Evolutionary conservation across 257 asterid species (phyloP).

Genomic region (Hygrophila difformis): DNA sequence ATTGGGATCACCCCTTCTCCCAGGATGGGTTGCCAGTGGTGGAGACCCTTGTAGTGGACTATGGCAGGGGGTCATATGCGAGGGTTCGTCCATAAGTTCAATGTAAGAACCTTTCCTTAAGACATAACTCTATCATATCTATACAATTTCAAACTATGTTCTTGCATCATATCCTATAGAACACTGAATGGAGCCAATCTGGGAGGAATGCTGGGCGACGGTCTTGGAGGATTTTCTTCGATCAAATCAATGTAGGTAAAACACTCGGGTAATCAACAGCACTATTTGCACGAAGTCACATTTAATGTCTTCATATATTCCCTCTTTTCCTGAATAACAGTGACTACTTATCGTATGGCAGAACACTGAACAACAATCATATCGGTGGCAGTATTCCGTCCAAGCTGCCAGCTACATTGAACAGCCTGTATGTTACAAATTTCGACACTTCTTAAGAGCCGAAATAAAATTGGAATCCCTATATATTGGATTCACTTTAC

Average conservation of each 20-base stretch:
- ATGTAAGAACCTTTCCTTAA: constrained; percentile 39
- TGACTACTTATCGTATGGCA: constrained; percentile 25
- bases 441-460: neutral
- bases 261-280: too few species aligned
- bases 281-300: too few species aligned
- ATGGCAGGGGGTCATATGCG: constrained; percentile 87
- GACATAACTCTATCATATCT: neutral
- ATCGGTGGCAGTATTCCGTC: constrained; percentile 87
- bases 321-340: neutral
- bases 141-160: neutral
- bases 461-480: too few species aligned
- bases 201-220: constrained; percentile 76
- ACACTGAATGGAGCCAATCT: constrained; percentile 64
- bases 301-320: neutral
- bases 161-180: constrained; percentile 26
- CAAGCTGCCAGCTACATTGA: constrained; percentile 55
- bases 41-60: constrained; percentile 83
- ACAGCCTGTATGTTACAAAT: constrained; percentile 39
- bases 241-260: constrained; percentile 51
- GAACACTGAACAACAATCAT: constrained; percentile 81
- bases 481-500: neutral
- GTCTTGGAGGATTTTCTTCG: constrained; percentile 57
- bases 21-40: constrained; percentile 71
- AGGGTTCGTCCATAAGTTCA: constrained; percentile 38
- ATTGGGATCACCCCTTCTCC: constrained; percentile 67